Conservation (phyloP, 139 green algal species). For the Chara braunii region DNA sequence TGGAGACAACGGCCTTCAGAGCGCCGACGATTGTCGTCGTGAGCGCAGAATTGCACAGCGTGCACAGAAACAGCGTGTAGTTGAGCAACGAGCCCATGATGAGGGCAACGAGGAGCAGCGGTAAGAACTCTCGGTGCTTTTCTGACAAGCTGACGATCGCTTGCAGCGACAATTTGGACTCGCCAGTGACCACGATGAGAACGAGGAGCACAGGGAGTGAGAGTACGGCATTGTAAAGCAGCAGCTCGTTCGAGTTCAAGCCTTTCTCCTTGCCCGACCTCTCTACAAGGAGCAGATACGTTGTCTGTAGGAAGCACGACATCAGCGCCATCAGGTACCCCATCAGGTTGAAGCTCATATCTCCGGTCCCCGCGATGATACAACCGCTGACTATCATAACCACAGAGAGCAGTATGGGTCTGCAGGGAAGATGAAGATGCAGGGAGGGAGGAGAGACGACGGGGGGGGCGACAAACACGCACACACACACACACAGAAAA, state of each 20-base stretch:
- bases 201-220: conserved; percentile 51
- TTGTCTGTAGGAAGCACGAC: conserved; percentile 39
- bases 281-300: conserved; percentile 73
- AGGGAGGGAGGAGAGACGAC: conserved; percentile 18
- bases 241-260: conserved; percentile 48
- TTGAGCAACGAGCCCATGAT: conserved; percentile 52
- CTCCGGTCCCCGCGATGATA: conserved; percentile 46
- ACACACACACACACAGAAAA: too few relatives aligned
- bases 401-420: conserved; percentile 3
- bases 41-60: conserved; percentile 60
- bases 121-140: background rate
- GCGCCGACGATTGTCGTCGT: conserved; percentile 73
- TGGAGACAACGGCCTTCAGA: conserved; percentile 46
- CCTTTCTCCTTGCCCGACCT: conserved; percentile 39
- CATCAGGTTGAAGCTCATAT: conserved; percentile 57
- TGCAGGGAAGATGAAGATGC: background rate
- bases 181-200: conserved; percentile 45
- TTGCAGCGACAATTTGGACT: conserved; percentile 20
- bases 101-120: conserved; percentile 17
- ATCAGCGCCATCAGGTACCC: conserved; percentile 57
- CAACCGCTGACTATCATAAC: conserved; percentile 35
- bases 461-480: too few relatives aligned
- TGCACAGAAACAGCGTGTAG: conserved; percentile 63
- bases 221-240: conserved; percentile 64
- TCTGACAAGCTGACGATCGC: background rate